Percentiles rank a stretch among this genome's conserved stretches.
Conservation (phyloP, 2,329 filamentous ascomycete genomes). For the Ceratocystis cubensis region DNA sequence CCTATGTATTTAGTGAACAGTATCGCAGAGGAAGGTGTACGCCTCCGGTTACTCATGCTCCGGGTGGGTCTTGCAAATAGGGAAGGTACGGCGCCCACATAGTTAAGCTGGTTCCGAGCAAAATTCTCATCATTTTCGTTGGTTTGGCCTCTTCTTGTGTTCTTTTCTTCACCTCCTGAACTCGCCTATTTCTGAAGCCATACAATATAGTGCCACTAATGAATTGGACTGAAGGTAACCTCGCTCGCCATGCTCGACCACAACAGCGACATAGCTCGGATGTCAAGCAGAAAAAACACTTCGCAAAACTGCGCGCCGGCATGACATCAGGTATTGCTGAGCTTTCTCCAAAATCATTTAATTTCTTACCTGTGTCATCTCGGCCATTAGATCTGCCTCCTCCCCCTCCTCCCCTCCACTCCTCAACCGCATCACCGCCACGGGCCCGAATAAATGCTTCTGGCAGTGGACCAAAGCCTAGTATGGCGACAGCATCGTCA, state of each 20-base stretch:
- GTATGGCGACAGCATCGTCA: background rate
- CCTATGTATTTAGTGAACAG: background rate
- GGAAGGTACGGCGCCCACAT: background rate
- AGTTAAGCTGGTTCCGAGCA: background rate
- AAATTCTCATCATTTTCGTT: background rate
- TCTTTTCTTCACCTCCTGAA: background rate
- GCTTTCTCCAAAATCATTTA: slow-evolving; percentile 8
- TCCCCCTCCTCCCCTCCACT: background rate
- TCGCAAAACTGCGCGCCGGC: slow-evolving; percentile 25
- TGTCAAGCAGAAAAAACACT: slow-evolving; percentile 30
- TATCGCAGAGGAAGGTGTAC: background rate
- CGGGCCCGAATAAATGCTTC: background rate
- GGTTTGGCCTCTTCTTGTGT: background rate
- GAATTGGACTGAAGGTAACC: slow-evolving; percentile 34
- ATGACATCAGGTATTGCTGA: background rate
- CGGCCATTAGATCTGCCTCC: background rate
- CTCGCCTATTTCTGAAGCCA: background rate
- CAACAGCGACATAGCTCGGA: slow-evolving; percentile 28
- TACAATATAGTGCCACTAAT: slow-evolving; percentile 24
- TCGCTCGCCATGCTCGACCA: slow-evolving; percentile 30
- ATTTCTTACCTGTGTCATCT: slow-evolving; percentile 3
- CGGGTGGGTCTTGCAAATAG: background rate
- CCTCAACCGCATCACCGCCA: background rate
- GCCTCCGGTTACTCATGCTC: background rate
- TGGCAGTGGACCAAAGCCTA: background rate